Percentiles rank a stretch among this genome's conserved stretches.
Evolutionary conservation across 768 basidiomycete species (phyloP).

Genomic region (Hericium erinaceus): DNA sequence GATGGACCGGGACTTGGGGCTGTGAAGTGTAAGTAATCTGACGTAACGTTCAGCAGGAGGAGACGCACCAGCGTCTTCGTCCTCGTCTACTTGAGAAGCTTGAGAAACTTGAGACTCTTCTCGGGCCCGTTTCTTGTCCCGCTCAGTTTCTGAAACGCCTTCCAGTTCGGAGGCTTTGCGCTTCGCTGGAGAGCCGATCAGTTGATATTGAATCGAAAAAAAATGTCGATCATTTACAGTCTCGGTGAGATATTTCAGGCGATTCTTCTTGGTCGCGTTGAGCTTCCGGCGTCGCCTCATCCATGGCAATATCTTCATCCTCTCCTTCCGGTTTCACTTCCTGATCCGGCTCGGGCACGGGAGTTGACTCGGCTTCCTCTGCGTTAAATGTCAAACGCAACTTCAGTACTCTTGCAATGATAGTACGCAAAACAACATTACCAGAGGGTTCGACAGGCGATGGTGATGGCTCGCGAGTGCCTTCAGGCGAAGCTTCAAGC

Average conservation of each 20-base stretch:
- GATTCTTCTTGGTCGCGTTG: not conserved
- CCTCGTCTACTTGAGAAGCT: constrained; percentile 34
- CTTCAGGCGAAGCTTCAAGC: too few species aligned
- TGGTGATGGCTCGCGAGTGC: too few species aligned
- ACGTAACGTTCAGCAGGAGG: not conserved
- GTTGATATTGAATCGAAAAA: not conserved
- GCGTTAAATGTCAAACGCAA: not conserved
- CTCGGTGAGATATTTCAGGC: not conserved
- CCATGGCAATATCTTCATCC: not conserved
- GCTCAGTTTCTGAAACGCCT: constrained; percentile 29
- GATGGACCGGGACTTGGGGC: constrained; percentile 8
- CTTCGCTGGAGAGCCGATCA: constrained; percentile 36
- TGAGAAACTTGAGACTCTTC: constrained; percentile 57
- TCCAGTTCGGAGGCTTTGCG: constrained; percentile 54
- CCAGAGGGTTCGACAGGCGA: too few species aligned
- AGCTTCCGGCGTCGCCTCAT: not conserved
- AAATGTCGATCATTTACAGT: constrained; percentile 8
- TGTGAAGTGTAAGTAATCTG: not conserved
- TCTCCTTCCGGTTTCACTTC: not conserved
- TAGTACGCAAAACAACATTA: too few species aligned
- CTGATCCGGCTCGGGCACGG: not conserved
- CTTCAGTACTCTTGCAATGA: not conserved
- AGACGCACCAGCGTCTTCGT: constrained; percentile 41
- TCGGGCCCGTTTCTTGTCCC: constrained; percentile 49
- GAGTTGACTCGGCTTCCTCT: not conserved